Percentiles rank a stretch among this genome's conserved stretches.
Conservation (phyloP, 2,329 filamentous ascomycete genomes). For the Fusarium goolgardi region DNA sequence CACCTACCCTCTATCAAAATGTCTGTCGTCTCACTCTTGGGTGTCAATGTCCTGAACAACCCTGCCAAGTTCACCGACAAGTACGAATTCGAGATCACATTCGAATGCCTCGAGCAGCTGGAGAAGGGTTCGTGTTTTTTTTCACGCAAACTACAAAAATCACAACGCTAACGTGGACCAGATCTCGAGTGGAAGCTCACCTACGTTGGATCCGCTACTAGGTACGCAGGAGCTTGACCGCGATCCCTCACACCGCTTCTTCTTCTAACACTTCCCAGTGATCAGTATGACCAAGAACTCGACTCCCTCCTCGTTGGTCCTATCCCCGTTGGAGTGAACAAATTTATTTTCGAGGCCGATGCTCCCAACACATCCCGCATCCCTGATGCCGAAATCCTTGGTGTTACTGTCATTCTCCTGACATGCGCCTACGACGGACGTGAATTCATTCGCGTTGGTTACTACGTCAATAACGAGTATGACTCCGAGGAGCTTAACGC, state of each 20-base stretch:
- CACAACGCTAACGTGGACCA: slow-evolving; percentile 53
- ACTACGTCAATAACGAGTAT: slow-evolving; percentile 99
- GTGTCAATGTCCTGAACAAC: slow-evolving; percentile 97
- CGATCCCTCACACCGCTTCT: slow-evolving; percentile 33
- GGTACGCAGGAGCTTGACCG: slow-evolving; percentile 67
- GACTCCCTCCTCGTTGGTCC: slow-evolving; percentile 96
- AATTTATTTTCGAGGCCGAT: slow-evolving; percentile 97
- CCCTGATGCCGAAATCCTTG: slow-evolving; percentile 93
- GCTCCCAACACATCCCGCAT: slow-evolving; percentile 91
- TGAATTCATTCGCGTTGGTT: slow-evolving; percentile 97
- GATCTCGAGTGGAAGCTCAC: slow-evolving; percentile 99
- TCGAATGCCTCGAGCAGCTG: slow-evolving; percentile 94
- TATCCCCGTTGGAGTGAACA: slow-evolving; percentile 98
- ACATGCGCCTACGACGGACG: slow-evolving; percentile 96
- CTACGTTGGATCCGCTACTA: slow-evolving; percentile 97
- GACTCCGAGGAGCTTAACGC: slow-evolving; percentile 88
- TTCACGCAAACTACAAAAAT: background rate
- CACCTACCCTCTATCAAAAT: slow-evolving; percentile 61
- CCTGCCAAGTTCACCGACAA: slow-evolving; percentile 91
- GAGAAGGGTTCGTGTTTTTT: slow-evolving; percentile 77
- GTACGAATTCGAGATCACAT: slow-evolving; percentile 98
- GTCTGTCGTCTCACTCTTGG: slow-evolving; percentile 96
- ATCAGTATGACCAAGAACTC: slow-evolving; percentile 98
- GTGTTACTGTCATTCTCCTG: slow-evolving; percentile 95
- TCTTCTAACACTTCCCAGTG: slow-evolving; percentile 62